These are phyloP conservation scores for Blumeria hordei DNA, from an alignment of 2,329 filamentous ascomycete species.

Conservation along the genomic window DNA sequence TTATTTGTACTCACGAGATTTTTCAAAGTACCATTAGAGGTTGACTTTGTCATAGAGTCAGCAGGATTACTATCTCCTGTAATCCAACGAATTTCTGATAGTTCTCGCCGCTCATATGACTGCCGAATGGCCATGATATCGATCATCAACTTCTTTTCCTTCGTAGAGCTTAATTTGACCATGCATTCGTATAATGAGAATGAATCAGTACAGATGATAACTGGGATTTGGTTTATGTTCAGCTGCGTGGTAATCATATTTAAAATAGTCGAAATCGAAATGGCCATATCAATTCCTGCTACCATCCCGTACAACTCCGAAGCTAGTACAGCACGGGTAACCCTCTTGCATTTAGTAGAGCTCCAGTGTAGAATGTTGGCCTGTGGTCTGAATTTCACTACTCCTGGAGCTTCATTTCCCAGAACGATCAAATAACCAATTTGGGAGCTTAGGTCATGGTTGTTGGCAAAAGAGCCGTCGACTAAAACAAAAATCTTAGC, in stretches of 20 bases:
- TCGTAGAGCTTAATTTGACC: slow-evolving; percentile 2
- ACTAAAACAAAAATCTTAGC: neutral
- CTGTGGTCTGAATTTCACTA: neutral
- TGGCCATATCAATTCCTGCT: slow-evolving; percentile 2
- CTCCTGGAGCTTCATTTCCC: neutral
- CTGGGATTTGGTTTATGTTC: neutral
- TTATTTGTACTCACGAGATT: neutral
- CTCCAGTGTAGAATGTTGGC: neutral
- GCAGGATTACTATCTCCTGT: neutral
- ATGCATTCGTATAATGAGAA: slow-evolving; percentile 2
- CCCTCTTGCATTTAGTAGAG: slow-evolving; percentile 1
- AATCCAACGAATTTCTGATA: neutral
- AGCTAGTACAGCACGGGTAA: slow-evolving; percentile 3
- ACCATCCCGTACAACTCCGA: slow-evolving; percentile 4
- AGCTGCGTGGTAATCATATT: neutral
- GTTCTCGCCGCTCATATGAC: slow-evolving; percentile 1
- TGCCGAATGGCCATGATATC: slow-evolving; percentile 2
- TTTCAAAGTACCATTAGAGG: neutral
- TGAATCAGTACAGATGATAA: slow-evolving; percentile 3
- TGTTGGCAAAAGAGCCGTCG: neutral
- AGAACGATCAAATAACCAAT: neutral
- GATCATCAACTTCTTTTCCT: slow-evolving; percentile 3
- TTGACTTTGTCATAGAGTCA: neutral
- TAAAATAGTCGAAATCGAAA: slow-evolving; percentile 1
- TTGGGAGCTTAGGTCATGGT: neutral